phyloP scores from a whole-genome alignment of 805 yeast genomes.

The Yarrowia sp. region DNA sequence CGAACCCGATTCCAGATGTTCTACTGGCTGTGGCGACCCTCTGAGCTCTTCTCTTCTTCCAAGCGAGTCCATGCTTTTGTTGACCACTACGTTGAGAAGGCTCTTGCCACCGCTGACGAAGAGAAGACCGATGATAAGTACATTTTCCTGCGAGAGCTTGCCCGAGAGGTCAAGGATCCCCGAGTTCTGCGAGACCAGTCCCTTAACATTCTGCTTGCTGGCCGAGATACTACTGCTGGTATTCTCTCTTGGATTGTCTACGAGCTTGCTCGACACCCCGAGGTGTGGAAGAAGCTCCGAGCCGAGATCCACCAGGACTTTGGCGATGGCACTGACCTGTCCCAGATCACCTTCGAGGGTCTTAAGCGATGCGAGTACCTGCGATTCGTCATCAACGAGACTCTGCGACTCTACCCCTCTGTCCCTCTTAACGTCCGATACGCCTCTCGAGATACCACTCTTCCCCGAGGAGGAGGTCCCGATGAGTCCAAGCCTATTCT shows the following conservation, averaged over 20 bases:
- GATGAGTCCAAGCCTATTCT: slow-evolving; percentile 42
- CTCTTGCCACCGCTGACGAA: slow-evolving; percentile 33
- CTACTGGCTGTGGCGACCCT: slow-evolving; percentile 29
- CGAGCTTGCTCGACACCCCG: slow-evolving; percentile 44
- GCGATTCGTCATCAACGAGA: slow-evolving; percentile 48
- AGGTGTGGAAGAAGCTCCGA: slow-evolving; percentile 39
- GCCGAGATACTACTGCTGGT: slow-evolving; percentile 55
- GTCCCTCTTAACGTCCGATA: slow-evolving; percentile 50
- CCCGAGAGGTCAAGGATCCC: slow-evolving; percentile 48
- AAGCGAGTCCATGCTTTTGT: slow-evolving; percentile 38
- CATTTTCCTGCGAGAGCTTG: slow-evolving; percentile 48
- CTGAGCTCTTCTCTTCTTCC: slow-evolving; percentile 38
- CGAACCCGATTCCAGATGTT: slow-evolving; percentile 31
- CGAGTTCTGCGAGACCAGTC: slow-evolving; percentile 48
- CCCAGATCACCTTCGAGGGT: slow-evolving; percentile 43
- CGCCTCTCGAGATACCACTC: slow-evolving; percentile 46
- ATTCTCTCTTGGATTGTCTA: slow-evolving; percentile 45
- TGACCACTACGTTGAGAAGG: slow-evolving; percentile 43
- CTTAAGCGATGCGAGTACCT: slow-evolving; percentile 49
- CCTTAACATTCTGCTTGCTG: slow-evolving; percentile 51
- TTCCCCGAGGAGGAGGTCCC: slow-evolving; percentile 52
- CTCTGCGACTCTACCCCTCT: slow-evolving; percentile 49
- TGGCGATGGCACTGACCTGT: slow-evolving; percentile 35
- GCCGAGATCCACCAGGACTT: slow-evolving; percentile 41
- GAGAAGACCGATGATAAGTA: slow-evolving; percentile 40